Percentiles rank a stretch among this genome's conserved stretches.
These are phyloP conservation scores for Lumnitzera littorea DNA, from an alignment of 345 rosid genomes.

Conservation along the genomic window DNA sequence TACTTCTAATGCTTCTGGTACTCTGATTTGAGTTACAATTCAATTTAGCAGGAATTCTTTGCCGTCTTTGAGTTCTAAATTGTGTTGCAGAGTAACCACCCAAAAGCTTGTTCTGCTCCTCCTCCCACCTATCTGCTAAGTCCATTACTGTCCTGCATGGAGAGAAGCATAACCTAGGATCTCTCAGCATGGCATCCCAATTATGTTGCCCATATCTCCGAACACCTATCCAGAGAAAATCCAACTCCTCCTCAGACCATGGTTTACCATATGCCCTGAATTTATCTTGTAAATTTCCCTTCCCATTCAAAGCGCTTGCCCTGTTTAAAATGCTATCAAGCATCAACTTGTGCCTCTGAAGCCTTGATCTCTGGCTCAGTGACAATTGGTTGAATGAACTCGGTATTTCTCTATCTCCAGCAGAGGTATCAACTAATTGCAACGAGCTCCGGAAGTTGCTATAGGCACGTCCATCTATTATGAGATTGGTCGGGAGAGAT, in stretches of 20 bases:
- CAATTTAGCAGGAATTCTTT: conserved; percentile 9
- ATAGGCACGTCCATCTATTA: conserved; percentile 7
- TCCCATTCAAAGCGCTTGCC: conserved; percentile 17
- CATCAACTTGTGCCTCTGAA: conserved; percentile 28
- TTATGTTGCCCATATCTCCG: conserved; percentile 42
- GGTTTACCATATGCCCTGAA: conserved; percentile 8
- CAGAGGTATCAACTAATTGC: conserved; percentile 8
- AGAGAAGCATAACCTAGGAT: conserved; percentile 30
- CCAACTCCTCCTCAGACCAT: conserved; percentile 51
- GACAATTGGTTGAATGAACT: conserved; percentile 16
- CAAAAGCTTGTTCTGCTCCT: conserved; percentile 28
- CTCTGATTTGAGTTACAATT: conserved; percentile 12
- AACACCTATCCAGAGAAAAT: conserved; percentile 46
- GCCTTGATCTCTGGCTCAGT: conserved; percentile 12
- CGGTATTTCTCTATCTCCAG: conserved; percentile 12
- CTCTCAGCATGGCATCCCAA: conserved; percentile 38
- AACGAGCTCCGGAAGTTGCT: conserved; percentile 7
- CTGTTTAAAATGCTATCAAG: conserved; percentile 26
- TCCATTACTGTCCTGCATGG: conserved; percentile 30
- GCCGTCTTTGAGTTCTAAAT: conserved; percentile 10
- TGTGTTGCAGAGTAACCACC: conserved; percentile 13
- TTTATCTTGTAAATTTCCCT: conserved; percentile 19
- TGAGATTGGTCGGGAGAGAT: conserved; percentile 18
- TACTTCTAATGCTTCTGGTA: conserved; percentile 15
- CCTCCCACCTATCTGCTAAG: conserved; percentile 41